Percentiles rank a stretch among this genome's conserved stretches.
phyloP scores from a whole-genome alignment of 805 yeast species.

The Priceomyces carsonii region DNA sequence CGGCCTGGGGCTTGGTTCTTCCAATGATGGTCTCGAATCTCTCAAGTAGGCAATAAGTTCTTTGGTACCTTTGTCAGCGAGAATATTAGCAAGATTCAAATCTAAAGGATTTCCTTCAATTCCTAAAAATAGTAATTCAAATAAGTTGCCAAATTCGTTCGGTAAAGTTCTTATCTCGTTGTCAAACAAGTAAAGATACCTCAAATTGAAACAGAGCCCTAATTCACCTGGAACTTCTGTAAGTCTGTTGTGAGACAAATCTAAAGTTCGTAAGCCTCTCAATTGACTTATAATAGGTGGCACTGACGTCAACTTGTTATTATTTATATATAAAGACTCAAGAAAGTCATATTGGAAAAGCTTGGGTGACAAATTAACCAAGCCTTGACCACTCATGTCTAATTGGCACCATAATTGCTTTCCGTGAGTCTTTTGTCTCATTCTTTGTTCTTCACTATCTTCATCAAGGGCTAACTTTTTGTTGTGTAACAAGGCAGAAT shows the following conservation, averaged over 20 bases:
- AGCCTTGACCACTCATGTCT: conserved; percentile 88
- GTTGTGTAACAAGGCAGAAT: conserved; percentile 41
- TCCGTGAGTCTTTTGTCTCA: conserved; percentile 57
- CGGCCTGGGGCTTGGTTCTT: conserved; percentile 71
- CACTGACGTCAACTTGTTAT: conserved; percentile 69
- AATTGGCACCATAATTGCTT: conserved; percentile 93
- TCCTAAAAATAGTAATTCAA: conserved; percentile 84
- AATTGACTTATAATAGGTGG: conserved; percentile 72
- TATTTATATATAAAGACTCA: conserved; percentile 83
- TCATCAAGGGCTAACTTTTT: conserved; percentile 44
- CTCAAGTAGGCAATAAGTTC: conserved; percentile 79
- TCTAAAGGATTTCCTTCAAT: conserved; percentile 91
- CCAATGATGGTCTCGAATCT: conserved; percentile 72
- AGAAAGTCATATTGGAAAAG: conserved; percentile 80
- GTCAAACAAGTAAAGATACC: conserved; percentile 84
- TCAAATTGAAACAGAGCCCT: conserved; percentile 77
- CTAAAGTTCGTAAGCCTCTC: conserved; percentile 76
- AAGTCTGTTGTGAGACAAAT: conserved; percentile 76
- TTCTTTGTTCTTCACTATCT: conserved; percentile 63
- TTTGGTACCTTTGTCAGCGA: conserved; percentile 82
- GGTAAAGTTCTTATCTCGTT: conserved; percentile 79
- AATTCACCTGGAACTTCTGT: conserved; percentile 77
- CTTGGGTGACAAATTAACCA: conserved; percentile 67
- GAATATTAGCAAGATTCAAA: conserved; percentile 57
- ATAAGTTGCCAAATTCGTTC: conserved; percentile 79